phyloP scores from a whole-genome alignment of 805 yeast species.

The Saccharomyces mikatae region DNA sequence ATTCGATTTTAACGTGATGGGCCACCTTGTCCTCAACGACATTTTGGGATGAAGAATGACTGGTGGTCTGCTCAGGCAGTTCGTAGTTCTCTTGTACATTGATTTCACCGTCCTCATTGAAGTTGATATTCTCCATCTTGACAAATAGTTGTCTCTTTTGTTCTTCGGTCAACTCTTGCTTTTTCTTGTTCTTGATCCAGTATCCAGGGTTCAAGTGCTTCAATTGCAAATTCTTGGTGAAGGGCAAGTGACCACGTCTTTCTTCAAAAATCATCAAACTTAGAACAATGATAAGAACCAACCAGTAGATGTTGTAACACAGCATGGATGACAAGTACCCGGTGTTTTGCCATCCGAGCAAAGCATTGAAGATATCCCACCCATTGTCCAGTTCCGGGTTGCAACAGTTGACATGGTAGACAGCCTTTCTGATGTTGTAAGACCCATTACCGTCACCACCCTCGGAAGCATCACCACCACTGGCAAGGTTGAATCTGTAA shows the following conservation, averaged over 20 bases:
- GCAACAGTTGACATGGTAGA: conserved; percentile 97
- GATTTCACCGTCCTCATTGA: conserved; percentile 31
- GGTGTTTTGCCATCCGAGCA: conserved; percentile 95
- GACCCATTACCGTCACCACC: conserved; percentile 93
- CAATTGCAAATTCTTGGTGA: conserved; percentile 41
- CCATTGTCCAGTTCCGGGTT: conserved; percentile 87
- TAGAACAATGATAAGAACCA: conserved; percentile 49
- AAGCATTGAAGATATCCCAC: conserved; percentile 94
- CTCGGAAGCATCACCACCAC: conserved; percentile 96
- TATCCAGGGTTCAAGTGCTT: conserved; percentile 63
- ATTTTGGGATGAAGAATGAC: neutral
- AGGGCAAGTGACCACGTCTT: conserved; percentile 73
- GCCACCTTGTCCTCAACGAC: neutral
- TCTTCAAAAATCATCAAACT: conserved; percentile 72
- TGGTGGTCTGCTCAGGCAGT: neutral
- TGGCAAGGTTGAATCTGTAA: conserved; percentile 49
- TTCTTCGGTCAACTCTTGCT: conserved; percentile 44
- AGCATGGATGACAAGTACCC: conserved; percentile 91
- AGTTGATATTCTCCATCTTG: conserved; percentile 34
- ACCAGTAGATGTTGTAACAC: conserved; percentile 86
- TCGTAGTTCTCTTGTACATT: neutral
- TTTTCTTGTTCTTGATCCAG: conserved; percentile 60
- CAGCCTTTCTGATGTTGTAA: conserved; percentile 67
- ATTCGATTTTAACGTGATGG: neutral
- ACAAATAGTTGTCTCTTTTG: conserved; percentile 47